Evolutionary conservation across 768 basidiomycete genomes (phyloP).

Genomic region (Serendipita indica): DNA sequence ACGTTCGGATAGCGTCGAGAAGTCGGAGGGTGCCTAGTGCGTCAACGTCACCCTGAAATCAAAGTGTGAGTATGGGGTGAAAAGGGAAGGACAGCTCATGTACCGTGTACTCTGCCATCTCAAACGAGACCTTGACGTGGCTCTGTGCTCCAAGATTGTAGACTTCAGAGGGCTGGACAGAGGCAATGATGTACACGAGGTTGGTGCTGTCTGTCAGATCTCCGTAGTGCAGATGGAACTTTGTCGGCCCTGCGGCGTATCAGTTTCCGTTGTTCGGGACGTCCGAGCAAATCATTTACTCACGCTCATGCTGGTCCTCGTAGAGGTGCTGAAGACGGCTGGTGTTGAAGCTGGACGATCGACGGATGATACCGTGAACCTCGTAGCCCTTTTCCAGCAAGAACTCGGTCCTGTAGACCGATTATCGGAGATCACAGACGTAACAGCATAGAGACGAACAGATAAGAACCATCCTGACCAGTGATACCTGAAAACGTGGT

Average conservation of each 20-base stretch:
- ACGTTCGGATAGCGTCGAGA: conserved; percentile 90
- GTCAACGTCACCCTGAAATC: conserved; percentile 65
- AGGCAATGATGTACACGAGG: conserved; percentile 88
- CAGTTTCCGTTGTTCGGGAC: neutral
- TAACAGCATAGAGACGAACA: conserved; percentile 36
- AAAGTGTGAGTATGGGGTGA: neutral
- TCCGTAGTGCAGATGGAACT: conserved; percentile 78
- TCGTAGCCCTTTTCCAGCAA: conserved; percentile 78
- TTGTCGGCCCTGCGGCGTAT: conserved; percentile 39
- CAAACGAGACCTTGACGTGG: conserved; percentile 98
- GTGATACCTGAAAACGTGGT: conserved; percentile 55
- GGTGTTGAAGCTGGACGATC: conserved; percentile 97
- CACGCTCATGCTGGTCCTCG: conserved; percentile 83
- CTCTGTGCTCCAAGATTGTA: conserved; percentile 98
- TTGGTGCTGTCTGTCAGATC: conserved; percentile 95
- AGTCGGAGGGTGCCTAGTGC: conserved; percentile 89
- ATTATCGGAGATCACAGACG: neutral
- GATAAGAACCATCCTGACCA: conserved; percentile 91
- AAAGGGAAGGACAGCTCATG: conserved; percentile 3
- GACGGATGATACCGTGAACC: conserved; percentile 90
- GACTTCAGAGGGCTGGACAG: conserved; percentile 88
- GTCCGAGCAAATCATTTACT: conserved; percentile 20
- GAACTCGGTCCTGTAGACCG: conserved; percentile 51
- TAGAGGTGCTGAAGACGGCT: conserved; percentile 88
- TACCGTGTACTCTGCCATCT: conserved; percentile 94